Evolutionary conservation across 75 land plant genomes (phyloP), one percentile per base, ranked within the genome.

Genomic region (Pinus albicaulis): DNA sequence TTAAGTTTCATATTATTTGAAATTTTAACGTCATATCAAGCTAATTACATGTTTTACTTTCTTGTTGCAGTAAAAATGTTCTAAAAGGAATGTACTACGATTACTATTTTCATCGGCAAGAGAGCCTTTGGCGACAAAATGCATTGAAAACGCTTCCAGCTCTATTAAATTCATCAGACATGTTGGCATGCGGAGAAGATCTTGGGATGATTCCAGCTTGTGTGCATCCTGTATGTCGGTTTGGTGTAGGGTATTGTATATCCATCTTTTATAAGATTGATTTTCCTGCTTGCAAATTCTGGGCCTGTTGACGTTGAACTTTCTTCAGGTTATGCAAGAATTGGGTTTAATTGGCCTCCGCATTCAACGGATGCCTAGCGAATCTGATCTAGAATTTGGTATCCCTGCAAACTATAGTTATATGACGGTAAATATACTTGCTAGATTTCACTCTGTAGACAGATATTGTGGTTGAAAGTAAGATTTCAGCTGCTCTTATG

Each of bases 101-200:
- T 74, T 97, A 95, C 81, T 97, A 93, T 71, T 97, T 90, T 84
- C 84, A 86, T 48, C 89, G 98, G 77, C 99, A 95, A 82, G 98
- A 95, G 71, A 75, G 78, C 34, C 85, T 97, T 17, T 97, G 99
- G 99, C 90, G 93, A 20, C 82, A 91, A 77, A 97, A 91, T 85
- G 98, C 99, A 59, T 57, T 95, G 70, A 97, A 95, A 85, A 97
- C 99, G 7, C 82, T 97, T 38, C 99, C 98, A 70, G 98, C 69
- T 24, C 88, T 97, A 61, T 77, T 97, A 82, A 89, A 92, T 80
- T 94, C 99, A 63, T 95, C 99, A 28, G 88, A 95, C 63, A 95
- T 97, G 98, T 81, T 95, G 64, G 90, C 98, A 61, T 97, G 99
- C 86, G 99, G 99, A 77, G 99, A 97, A 80, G 99, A 97, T 80